A percentile compares a stretch with the other conserved stretches of the same genome.
Evolutionary conservation across 345 rosid species (phyloP).

Genomic region (Capsella bursapastoris): DNA sequence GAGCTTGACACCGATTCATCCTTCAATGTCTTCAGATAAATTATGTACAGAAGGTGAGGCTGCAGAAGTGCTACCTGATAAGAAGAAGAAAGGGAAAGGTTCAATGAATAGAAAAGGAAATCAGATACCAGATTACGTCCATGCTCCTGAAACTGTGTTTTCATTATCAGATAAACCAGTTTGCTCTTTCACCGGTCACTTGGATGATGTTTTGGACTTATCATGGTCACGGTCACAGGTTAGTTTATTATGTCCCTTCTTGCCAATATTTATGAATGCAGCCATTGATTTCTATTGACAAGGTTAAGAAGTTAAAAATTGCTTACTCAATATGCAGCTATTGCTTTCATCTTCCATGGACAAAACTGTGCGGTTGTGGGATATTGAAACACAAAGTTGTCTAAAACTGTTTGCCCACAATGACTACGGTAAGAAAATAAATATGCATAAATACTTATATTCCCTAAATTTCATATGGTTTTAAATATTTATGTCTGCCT

Average conservation of each 20-base stretch:
- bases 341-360: constrained; percentile 97
- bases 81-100: constrained; percentile 72
- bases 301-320: constrained; percentile 1
- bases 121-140: constrained; percentile 78
- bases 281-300: not conserved
- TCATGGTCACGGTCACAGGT: constrained; percentile 97
- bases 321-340: constrained; percentile 53
- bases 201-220: constrained; percentile 87
- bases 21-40: constrained; percentile 49
- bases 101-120: constrained; percentile 50
- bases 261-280: constrained; percentile 7
- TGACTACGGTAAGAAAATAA: constrained; percentile 72
- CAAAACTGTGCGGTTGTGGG: constrained; percentile 96
- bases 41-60: constrained; percentile 42
- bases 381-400: constrained; percentile 76
- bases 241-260: constrained; percentile 39
- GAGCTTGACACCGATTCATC: constrained; percentile 62
- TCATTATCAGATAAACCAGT: constrained; percentile 78
- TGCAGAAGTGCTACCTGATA: constrained; percentile 43
- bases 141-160: constrained; percentile 83
- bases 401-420: constrained; percentile 88
- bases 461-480: not conserved
- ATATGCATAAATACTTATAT: not conserved
- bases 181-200: constrained; percentile 84
- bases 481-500: constrained; percentile 4